These are phyloP conservation scores for Pseudogymnoascus destructans DNA, from an alignment of 2,329 filamentous ascomycete genomes.

Conservation along the genomic window DNA sequence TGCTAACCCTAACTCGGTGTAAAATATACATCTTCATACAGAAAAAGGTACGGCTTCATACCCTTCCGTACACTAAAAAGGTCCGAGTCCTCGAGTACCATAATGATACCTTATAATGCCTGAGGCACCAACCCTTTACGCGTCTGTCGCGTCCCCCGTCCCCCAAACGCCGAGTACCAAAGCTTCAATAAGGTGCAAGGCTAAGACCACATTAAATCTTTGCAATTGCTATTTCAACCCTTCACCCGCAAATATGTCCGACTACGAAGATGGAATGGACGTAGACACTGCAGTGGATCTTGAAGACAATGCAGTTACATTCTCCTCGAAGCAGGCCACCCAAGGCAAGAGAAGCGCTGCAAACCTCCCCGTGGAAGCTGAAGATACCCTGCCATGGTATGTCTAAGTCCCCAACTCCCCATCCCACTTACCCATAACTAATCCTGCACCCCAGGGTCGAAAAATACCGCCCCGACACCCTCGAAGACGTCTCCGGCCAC, in stretches of 20 bases:
- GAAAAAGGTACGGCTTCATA: neutral
- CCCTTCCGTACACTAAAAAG: neutral
- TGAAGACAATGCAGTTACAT: constrained; percentile 37
- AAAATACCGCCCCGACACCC: constrained; percentile 82
- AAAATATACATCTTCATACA: neutral
- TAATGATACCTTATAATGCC: neutral
- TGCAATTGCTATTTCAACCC: neutral
- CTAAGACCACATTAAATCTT: neutral
- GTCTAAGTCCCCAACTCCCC: constrained; percentile 13
- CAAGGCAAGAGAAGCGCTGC: constrained; percentile 90
- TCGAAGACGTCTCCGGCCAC: constrained; percentile 89
- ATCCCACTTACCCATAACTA: neutral
- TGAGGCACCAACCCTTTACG: neutral
- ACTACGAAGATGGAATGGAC: constrained; percentile 55
- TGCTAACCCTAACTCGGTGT: no score
- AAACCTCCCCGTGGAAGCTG: constrained; percentile 84
- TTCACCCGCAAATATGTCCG: constrained; percentile 32
- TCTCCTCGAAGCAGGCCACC: constrained; percentile 57
- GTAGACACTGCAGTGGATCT: constrained; percentile 42
- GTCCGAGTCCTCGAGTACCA: neutral
- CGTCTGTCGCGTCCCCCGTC: constrained; percentile 6
- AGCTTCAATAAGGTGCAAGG: neutral
- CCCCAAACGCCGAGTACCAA: neutral
- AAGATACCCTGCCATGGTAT: constrained; percentile 87
- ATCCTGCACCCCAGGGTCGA: constrained; percentile 55